A percentile compares a stretch with the other conserved stretches of the same genome.
phyloP scores from a whole-genome alignment of 805 yeast species.

The Ogataea nitratoaversa region DNA sequence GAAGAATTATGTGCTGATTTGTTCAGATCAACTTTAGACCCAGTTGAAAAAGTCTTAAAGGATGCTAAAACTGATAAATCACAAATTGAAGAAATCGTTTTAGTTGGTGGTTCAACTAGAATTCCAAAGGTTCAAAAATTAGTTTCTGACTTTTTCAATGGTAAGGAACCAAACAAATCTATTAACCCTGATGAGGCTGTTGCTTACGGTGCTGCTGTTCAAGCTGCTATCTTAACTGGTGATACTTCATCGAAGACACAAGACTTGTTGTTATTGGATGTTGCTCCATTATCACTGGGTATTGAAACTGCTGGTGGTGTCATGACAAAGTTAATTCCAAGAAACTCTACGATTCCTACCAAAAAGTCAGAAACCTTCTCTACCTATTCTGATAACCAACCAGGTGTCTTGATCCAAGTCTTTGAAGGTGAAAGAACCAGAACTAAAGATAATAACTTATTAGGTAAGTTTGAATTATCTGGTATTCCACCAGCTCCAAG shows the following conservation, averaged over 20 bases:
- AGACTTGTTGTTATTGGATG: constrained; percentile 91
- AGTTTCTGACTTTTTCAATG: constrained; percentile 94
- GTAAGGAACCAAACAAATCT: constrained; percentile 94
- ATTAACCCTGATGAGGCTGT: constrained; percentile 99
- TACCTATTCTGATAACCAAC: constrained; percentile 82
- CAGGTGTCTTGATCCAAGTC: constrained; percentile 89
- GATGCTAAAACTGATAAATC: constrained; percentile 91
- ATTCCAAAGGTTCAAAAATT: constrained; percentile 95
- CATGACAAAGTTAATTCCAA: constrained; percentile 71
- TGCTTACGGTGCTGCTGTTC: constrained; percentile 99
- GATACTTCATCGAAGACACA: constrained; percentile 95
- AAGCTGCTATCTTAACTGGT: constrained; percentile 95
- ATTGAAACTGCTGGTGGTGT: constrained; percentile 85
- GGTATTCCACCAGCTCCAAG: constrained; percentile 91
- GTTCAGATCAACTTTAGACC: constrained; percentile 90
- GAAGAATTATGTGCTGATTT: constrained; percentile 93
- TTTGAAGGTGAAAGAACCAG: constrained; percentile 95
- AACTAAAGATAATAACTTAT: constrained; percentile 87
- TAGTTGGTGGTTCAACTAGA: constrained; percentile 98
- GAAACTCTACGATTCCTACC: constrained; percentile 75
- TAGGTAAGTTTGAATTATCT: constrained; percentile 82
- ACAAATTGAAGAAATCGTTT: constrained; percentile 85
- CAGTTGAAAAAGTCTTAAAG: constrained; percentile 90
- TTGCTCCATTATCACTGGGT: constrained; percentile 86
- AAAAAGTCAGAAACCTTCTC: constrained; percentile 71